Base-by-base conservation (phyloP, 805 yeast species). In the Wickerhamomyces subpelliculosus region DNA sequence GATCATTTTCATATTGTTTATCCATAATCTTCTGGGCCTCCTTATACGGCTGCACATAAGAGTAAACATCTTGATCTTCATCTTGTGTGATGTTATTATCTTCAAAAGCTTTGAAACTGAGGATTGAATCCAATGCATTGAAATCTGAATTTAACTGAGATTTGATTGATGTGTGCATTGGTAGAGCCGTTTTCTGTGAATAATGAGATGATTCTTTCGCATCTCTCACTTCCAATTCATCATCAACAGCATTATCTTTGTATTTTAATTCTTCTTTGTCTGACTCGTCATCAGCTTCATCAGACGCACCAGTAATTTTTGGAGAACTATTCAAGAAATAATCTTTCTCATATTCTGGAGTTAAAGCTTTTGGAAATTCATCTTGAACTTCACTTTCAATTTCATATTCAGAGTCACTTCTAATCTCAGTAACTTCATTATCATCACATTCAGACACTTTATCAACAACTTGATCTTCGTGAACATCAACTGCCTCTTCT, bases 1-100 rank as follows among this genome's bases (percentile, higher is more conserved):
- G 37, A 35, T 51, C 54, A 1, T 47, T 36, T 2, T 46, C 44
- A 27, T 39, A 45, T 25, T 43, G 47, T 23, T 43, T 46, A 2
- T 49, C 48, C 48, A 46, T 44, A 3, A 41, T 48, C 7, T 26
- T 27, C 6, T 24, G 34, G 3, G 47, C 52, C 14, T 38, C 39
- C 5, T 40, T 19, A 2, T 31, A 17, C 11, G 4, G 40, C 40
- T 8, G 16, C 13, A 21, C 18, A 9, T 28, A 36, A n/a, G 34
- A 27, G 26, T 29, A 6, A 14, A 35, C 41, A 24, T 35, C 39
- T 14, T 34, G 35, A 13, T 36, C 30, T n/a, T n/a, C n/a, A n/a
- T n/a, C n/a, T n/a, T n/a, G n/a, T n/a, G n/a, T n/a, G n/a, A n/a
- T n/a, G n/a, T n/a, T n/a, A n/a, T n/a, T n/a, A 20, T 41, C 45